A percentile compares a stretch with the other conserved stretches of the same genome.
phyloP scores from a whole-genome alignment of 192 early-diverging fungal genomes.

The Linnemannia zychae region DNA sequence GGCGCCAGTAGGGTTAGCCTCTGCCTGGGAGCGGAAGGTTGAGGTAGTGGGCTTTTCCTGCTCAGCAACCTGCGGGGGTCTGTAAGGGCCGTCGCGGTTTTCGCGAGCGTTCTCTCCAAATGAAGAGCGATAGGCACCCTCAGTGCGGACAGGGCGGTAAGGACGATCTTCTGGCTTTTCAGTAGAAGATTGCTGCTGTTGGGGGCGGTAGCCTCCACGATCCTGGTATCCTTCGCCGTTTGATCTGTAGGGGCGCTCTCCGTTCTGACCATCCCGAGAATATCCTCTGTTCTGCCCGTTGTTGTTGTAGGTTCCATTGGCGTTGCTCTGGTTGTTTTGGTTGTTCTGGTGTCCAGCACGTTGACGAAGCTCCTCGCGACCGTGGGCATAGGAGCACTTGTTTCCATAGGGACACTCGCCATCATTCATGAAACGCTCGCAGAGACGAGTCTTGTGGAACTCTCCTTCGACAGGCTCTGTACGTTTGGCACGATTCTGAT shows the following conservation, averaged over 20 bases:
- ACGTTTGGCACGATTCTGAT: slow-evolving; percentile 47
- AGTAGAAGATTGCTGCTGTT: slow-evolving; percentile 35
- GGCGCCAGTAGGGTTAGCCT: slow-evolving; percentile 33
- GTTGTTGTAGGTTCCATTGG: slow-evolving; percentile 4
- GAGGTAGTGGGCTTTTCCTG: slow-evolving; percentile 23
- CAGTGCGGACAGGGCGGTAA: slow-evolving; percentile 48
- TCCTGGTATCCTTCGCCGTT: slow-evolving; percentile 37
- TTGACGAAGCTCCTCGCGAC: slow-evolving; percentile 57
- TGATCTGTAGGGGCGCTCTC: slow-evolving; percentile 40
- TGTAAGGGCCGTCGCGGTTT: slow-evolving; percentile 51
- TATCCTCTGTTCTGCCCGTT: slow-evolving; percentile 26
- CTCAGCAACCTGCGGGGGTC: slow-evolving; percentile 48
- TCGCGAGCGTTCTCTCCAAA: slow-evolving; percentile 47
- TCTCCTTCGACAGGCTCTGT: slow-evolving; percentile 66
- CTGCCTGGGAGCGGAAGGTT: slow-evolving; percentile 5
- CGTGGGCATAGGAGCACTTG: slow-evolving; percentile 86
- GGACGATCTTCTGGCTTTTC: slow-evolving; percentile 62
- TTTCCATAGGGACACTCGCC: slow-evolving; percentile 86
- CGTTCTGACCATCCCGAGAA: slow-evolving; percentile 28
- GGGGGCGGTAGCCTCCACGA: slow-evolving; percentile 20
- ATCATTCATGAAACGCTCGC: slow-evolving; percentile 85
- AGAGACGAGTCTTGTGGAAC: slow-evolving; percentile 86
- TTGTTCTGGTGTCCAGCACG: slow-evolving; percentile 45
- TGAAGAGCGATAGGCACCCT: slow-evolving; percentile 40
- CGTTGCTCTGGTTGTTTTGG: slow-evolving; percentile 24